Conservation (phyloP, 257 asterid species). For the Solanum rostratum region DNA sequence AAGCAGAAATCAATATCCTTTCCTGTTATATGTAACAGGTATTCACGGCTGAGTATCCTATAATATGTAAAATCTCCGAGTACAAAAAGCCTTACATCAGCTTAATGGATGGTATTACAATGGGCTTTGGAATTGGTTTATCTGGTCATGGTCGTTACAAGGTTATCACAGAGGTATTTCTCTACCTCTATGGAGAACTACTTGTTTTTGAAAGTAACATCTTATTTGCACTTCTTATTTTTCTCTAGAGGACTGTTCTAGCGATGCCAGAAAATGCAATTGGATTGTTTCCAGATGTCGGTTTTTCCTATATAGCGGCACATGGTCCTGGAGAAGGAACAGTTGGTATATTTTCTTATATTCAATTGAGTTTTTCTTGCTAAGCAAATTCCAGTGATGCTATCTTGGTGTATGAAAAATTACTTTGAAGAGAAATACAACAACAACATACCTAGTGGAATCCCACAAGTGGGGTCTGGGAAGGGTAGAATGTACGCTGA, state of each 20-base stretch:
- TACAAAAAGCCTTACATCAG: slow-evolving; percentile 89
- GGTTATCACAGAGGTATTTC: slow-evolving; percentile 76
- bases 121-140: slow-evolving; percentile 97
- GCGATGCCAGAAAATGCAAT: slow-evolving; percentile 99
- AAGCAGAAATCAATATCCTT: background rate
- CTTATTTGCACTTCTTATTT: background rate
- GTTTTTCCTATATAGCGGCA: slow-evolving; percentile 92
- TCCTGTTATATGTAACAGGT: slow-evolving; percentile 35
- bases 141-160: slow-evolving; percentile 95
- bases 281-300: slow-evolving; percentile 97
- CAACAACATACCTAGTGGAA: no score
- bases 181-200: background rate
- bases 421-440: background rate
- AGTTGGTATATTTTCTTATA: slow-evolving; percentile 45
- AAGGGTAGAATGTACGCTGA: no score
- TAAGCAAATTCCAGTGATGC: background rate
- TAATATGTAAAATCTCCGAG: slow-evolving; percentile 81
- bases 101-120: slow-evolving; percentile 95
- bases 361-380: background rate
- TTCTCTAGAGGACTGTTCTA: slow-evolving; percentile 76
- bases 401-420: background rate
- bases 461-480: no score
- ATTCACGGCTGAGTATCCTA: slow-evolving; percentile 86
- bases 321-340: slow-evolving; percentile 98
- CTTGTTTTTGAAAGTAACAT: background rate